A percentile compares a stretch with the other conserved stretches of the same genome.
phyloP scores from a whole-genome alignment of 2,329 filamentous ascomycete species.

The Purpureocillium lavendulum region DNA sequence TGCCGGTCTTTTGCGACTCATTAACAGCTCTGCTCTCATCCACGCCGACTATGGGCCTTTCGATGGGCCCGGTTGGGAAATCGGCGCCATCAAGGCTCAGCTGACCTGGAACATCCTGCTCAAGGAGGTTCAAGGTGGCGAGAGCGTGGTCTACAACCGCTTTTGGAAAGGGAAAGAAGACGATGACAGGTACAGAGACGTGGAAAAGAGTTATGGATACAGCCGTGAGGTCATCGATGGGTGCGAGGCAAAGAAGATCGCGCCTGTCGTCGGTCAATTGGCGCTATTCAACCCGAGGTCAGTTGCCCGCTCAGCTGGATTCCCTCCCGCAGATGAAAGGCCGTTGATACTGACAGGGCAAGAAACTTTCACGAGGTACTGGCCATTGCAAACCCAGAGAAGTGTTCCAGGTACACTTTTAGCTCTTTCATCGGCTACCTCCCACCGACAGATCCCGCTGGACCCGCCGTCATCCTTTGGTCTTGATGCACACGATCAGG shows the following conservation, averaged over 20 bases:
- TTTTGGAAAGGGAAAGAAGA: background rate
- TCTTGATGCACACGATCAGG: too few relatives aligned
- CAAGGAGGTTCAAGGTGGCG: background rate
- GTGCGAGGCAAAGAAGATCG: background rate
- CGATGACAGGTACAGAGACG: background rate
- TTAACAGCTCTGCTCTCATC: constrained; percentile 1
- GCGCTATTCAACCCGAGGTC: constrained; percentile 1
- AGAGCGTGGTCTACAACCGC: constrained; percentile 1
- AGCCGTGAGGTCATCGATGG: background rate
- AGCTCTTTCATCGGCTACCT: constrained; percentile 1
- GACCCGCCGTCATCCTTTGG: background rate
- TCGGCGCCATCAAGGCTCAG: background rate
- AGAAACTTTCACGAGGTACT: background rate
- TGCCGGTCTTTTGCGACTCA: background rate
- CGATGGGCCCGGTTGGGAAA: constrained; percentile 1
- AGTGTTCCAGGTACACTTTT: background rate
- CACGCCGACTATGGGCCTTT: background rate
- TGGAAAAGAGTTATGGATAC: background rate
- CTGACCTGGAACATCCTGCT: constrained; percentile 1
- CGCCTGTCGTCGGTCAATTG: background rate
- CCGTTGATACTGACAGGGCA: background rate
- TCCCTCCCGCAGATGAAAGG: too few relatives aligned
- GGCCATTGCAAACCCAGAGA: background rate
- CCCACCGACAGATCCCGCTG: background rate
- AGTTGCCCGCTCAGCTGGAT: too few relatives aligned